phyloP scores from a whole-genome alignment of 257 asterid genomes.

The Primulina eburnea region DNA sequence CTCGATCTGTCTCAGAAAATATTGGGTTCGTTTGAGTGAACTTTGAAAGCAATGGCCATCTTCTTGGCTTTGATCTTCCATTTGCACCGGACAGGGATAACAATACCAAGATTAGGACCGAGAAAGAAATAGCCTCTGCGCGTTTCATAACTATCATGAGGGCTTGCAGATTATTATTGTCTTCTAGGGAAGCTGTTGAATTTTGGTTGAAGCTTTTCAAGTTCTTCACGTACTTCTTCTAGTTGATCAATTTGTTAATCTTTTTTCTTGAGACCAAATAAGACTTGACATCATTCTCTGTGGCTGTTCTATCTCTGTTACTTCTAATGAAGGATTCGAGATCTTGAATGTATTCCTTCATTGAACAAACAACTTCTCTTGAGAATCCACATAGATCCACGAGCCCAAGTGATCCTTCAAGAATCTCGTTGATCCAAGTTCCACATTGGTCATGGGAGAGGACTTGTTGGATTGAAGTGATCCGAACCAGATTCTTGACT shows the following conservation, averaged over 20 bases:
- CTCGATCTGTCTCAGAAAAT: background rate
- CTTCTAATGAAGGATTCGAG: slow-evolving; percentile 34
- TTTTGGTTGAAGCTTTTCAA: slow-evolving; percentile 14
- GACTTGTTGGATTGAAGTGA: slow-evolving; percentile 27
- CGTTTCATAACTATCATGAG: slow-evolving; percentile 12
- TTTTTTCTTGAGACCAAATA: slow-evolving; percentile 26
- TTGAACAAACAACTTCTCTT: slow-evolving; percentile 18
- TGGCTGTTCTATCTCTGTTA: slow-evolving; percentile 5
- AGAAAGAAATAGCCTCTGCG: slow-evolving; percentile 14
- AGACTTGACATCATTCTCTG: slow-evolving; percentile 9
- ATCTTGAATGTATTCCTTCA: slow-evolving; percentile 35
- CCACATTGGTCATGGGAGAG: slow-evolving; percentile 8
- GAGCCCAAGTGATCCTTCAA: slow-evolving; percentile 32
- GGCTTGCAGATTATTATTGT: background rate
- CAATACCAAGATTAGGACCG: slow-evolving; percentile 16
- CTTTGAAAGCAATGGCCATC: slow-evolving; percentile 38
- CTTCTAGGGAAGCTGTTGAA: background rate
- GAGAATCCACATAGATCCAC: slow-evolving; percentile 24
- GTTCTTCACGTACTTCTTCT: slow-evolving; percentile 17
- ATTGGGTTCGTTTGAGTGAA: slow-evolving; percentile 17
- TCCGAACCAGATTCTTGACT: slow-evolving; percentile 28
- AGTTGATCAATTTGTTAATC: slow-evolving; percentile 13
- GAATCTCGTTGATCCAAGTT: slow-evolving; percentile 23
- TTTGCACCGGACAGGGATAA: slow-evolving; percentile 10
- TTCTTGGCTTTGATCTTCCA: slow-evolving; percentile 8